Conservation (phyloP, 192 early-diverging fungal species). For the Backusella circina region DNA sequence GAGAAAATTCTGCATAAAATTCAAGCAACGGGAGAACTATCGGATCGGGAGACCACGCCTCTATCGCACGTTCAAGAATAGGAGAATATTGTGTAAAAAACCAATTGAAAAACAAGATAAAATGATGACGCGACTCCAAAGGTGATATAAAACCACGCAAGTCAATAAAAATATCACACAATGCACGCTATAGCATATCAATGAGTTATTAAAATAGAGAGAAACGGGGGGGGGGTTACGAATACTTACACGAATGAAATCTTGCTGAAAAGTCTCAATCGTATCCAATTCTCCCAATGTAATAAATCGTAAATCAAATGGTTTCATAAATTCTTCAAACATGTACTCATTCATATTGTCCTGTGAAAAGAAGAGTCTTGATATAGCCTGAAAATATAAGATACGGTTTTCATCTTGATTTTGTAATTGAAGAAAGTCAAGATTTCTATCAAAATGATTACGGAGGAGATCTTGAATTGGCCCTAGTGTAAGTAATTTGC, state of each 20-base stretch:
- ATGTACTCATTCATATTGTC: constrained; percentile 48
- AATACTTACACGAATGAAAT: constrained; percentile 38
- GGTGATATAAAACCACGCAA: constrained; percentile 72
- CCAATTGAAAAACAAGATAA: constrained; percentile 80
- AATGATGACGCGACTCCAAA: constrained; percentile 53
- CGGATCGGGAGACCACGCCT: constrained; percentile 57
- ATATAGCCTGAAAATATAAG: constrained; percentile 74
- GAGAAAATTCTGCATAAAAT: constrained; percentile 76
- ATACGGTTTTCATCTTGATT: constrained; percentile 59
- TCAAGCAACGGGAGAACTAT: constrained; percentile 71
- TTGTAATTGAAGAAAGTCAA: constrained; percentile 63
- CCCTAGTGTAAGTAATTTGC: constrained; percentile 72
- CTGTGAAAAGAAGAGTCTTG: constrained; percentile 68
- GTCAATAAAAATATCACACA: constrained; percentile 69
- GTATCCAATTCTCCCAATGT: constrained; percentile 49
- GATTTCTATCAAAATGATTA: constrained; percentile 65
- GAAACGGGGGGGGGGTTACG: too few relatives aligned
- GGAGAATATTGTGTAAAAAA: constrained; percentile 66
- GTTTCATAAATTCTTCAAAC: constrained; percentile 70
- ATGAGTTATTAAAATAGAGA: not conserved
- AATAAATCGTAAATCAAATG: constrained; percentile 55
- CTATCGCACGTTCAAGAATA: constrained; percentile 60
- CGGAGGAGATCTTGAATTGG: constrained; percentile 58
- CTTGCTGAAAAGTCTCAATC: constrained; percentile 48
- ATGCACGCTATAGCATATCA: constrained; percentile 32